Evolutionary conservation across 2,329 filamentous ascomycete genomes (phyloP).

Genomic region (Simplicillium sp.): DNA sequence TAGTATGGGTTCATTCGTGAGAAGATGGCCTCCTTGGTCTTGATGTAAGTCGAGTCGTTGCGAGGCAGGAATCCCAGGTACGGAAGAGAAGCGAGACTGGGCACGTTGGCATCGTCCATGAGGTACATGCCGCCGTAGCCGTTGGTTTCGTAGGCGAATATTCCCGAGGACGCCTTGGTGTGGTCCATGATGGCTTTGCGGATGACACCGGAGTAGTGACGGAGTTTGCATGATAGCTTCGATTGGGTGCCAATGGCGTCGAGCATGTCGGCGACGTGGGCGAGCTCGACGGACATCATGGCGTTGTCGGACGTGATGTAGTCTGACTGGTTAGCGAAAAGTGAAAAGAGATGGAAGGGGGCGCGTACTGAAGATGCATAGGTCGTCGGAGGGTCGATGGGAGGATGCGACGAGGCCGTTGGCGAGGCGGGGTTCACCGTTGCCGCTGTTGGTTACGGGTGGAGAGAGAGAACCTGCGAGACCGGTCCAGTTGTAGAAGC

Average conservation of each 20-base stretch:
- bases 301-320: conserved; percentile 34
- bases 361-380: conserved; percentile 51
- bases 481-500: conserved; percentile 20
- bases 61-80: conserved; percentile 51
- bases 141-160: conserved; percentile 72
- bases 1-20: conserved; percentile 73
- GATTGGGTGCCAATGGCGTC: conserved; percentile 58
- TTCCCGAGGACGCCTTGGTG: conserved; percentile 33
- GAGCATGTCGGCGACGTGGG: conserved; percentile 50
- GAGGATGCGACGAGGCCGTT: conserved; percentile 72
- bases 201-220: conserved; percentile 43
- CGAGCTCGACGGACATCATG: conserved; percentile 42
- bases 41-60: conserved; percentile 60
- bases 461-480: conserved; percentile 13
- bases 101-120: conserved; percentile 68
- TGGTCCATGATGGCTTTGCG: conserved; percentile 56
- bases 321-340: conserved; percentile 42
- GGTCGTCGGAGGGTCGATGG: conserved; percentile 77
- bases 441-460: conserved; percentile 53
- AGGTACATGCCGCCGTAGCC: conserved; percentile 58
- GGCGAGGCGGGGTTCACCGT: conserved; percentile 67
- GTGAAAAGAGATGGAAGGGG: neutral
- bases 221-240: conserved; percentile 44
- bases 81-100: conserved; percentile 54
- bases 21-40: conserved; percentile 71